These are phyloP conservation scores for Cladorrhinum sp. DNA, from an alignment of 2,329 filamentous ascomycete genomes.

Conservation along the genomic window DNA sequence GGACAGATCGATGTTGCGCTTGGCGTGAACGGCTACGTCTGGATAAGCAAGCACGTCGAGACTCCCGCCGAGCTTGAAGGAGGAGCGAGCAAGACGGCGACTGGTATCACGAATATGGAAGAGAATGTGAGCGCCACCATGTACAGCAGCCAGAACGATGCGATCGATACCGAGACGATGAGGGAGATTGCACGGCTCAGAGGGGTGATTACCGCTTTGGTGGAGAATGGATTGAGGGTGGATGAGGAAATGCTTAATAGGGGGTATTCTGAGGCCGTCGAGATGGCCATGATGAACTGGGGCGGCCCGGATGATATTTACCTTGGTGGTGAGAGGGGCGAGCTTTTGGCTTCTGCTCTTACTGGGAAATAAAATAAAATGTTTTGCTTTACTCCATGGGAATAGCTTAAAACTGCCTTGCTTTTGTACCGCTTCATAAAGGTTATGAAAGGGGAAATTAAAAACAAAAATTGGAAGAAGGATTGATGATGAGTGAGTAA, in stretches of 20 bases:
- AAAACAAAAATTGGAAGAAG: neutral
- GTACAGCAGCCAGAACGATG: conserved; percentile 94
- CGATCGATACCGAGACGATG: conserved; percentile 71
- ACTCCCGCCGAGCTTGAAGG: conserved; percentile 42
- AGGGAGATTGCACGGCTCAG: conserved; percentile 83
- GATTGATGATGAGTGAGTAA: no score
- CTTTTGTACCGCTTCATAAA: no score
- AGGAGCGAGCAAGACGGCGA: conserved; percentile 32
- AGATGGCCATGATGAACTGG: conserved; percentile 63
- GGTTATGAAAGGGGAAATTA: neutral
- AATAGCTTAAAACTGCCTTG: neutral
- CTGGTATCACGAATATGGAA: conserved; percentile 77
- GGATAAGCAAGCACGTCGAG: conserved; percentile 82
- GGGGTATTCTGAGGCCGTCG: conserved; percentile 78
- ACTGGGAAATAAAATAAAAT: conserved; percentile 23
- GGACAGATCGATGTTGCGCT: conserved; percentile 79
- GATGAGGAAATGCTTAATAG: conserved; percentile 85
- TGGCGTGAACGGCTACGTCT: conserved; percentile 96
- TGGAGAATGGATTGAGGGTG: conserved; percentile 77
- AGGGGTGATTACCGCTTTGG: conserved; percentile 76
- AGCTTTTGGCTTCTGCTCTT: conserved; percentile 46
- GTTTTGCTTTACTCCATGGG: neutral
- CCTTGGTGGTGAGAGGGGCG: conserved; percentile 56
- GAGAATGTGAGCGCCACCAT: conserved; percentile 81
- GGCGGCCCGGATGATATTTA: conserved; percentile 57